phyloP scores from a whole-genome alignment of 148 eudicot species.

The Chenopodium berlandieri region DNA sequence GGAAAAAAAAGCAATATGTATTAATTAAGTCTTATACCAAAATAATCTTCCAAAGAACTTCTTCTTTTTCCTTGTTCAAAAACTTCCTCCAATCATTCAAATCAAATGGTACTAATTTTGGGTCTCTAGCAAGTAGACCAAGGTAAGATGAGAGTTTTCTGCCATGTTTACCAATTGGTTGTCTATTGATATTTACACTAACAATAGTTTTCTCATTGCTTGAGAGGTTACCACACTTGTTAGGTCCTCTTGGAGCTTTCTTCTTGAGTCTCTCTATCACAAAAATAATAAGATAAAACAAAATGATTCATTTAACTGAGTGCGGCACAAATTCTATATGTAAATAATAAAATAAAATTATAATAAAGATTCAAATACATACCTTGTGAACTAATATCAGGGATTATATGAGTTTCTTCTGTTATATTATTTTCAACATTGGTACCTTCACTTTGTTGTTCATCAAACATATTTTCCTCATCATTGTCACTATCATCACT shows the following conservation, averaged over 20 bases:
- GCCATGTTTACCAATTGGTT: background rate
- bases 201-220: background rate
- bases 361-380: too few relatives aligned
- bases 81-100: background rate
- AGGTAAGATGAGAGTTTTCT: background rate
- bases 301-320: too few relatives aligned
- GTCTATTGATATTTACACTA: background rate
- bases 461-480: too few relatives aligned
- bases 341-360: too few relatives aligned
- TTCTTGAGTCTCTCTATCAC: background rate
- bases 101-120: background rate
- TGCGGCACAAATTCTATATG: too few relatives aligned
- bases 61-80: background rate
- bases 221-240: background rate
- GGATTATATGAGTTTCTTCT: too few relatives aligned
- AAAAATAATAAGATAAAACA: background rate
- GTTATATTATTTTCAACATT: too few relatives aligned
- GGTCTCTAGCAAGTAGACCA: background rate
- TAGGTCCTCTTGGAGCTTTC: background rate
- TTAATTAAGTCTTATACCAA: background rate
- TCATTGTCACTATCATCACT: too few relatives aligned
- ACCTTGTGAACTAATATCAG: too few relatives aligned
- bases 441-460: too few relatives aligned
- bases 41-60: background rate
- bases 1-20: background rate